phyloP scores from a whole-genome alignment of 768 basidiomycete genomes.

The Boletus vermiculosoides region DNA sequence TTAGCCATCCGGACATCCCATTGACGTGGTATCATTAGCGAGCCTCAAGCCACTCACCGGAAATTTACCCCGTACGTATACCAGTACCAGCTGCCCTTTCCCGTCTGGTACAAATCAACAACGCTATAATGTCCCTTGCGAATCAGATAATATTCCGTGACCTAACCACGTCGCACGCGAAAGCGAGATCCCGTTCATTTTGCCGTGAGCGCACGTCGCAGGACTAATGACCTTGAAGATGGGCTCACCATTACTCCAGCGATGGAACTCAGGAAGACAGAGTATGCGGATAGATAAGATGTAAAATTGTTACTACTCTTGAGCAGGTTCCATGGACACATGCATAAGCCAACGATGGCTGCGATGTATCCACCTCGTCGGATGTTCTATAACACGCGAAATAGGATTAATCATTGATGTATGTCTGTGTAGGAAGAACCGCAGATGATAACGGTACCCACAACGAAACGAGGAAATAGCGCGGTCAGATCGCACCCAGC shows the following conservation, averaged over 20 bases:
- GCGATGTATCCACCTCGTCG: constrained; percentile 81
- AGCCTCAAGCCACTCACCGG: constrained; percentile 38
- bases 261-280: constrained; percentile 78
- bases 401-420: constrained; percentile 1
- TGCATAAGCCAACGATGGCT: constrained; percentile 72
- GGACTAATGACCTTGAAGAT: background rate
- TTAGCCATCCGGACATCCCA: constrained; percentile 6
- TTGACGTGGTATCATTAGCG: background rate
- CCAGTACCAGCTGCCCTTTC: constrained; percentile 65
- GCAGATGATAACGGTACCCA: constrained; percentile 31
- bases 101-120: constrained; percentile 62
- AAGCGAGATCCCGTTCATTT: background rate
- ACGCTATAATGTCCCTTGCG: constrained; percentile 70
- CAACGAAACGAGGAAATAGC: constrained; percentile 72
- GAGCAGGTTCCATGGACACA: constrained; percentile 76
- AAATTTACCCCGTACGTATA: constrained; percentile 75
- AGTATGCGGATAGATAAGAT: constrained; percentile 79
- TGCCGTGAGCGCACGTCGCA: background rate
- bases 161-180: constrained; percentile 35
- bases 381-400: constrained; percentile 53
- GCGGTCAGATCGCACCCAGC: constrained; percentile 84
- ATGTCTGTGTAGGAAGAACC: background rate
- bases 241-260: constrained; percentile 70
- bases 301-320: constrained; percentile 74
- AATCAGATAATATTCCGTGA: constrained; percentile 77